Evolutionary conservation across 352 stramenopile species (phyloP).

Genomic region (Globisporangium nodosum): DNA sequence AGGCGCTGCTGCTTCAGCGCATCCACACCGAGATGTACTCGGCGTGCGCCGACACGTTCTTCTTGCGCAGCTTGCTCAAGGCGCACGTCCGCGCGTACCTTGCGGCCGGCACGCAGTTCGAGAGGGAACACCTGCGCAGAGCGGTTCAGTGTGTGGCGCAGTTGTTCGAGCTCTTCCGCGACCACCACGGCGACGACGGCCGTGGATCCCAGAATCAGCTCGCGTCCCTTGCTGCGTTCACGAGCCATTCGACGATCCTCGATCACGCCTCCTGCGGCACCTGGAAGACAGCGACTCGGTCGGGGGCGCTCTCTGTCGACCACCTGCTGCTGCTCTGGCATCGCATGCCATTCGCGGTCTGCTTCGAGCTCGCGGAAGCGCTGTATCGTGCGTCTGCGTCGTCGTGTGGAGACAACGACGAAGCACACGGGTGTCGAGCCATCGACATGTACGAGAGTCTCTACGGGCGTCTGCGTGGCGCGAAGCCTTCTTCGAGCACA

Average conservation of each 20-base stretch:
- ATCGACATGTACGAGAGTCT: conserved; percentile 59
- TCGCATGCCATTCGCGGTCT: conserved; percentile 49
- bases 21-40: conserved; percentile 38
- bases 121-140: conserved; percentile 31
- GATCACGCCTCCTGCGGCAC: neutral
- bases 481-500: conserved; percentile 16
- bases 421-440: neutral
- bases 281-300: neutral
- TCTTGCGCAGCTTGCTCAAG: conserved; percentile 38
- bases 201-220: neutral
- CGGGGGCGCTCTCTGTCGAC: conserved; percentile 6
- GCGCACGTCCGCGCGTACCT: conserved; percentile 48
- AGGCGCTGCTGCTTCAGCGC: conserved; percentile 53
- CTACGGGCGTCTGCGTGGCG: conserved; percentile 35
- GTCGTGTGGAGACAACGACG: conserved; percentile 5
- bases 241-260: neutral
- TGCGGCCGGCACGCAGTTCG: conserved; percentile 14
- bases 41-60: conserved; percentile 45
- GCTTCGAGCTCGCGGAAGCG: conserved; percentile 58
- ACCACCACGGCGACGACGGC: conserved; percentile 14
- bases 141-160: conserved; percentile 20
- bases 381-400: conserved; percentile 30
- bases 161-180: conserved; percentile 32
- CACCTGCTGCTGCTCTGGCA: conserved; percentile 48
- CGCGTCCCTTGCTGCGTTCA: conserved; percentile 2